These are phyloP conservation scores for Arachnopeziza araneosa DNA, from an alignment of 2,329 filamentous ascomycete genomes.

Conservation along the genomic window DNA sequence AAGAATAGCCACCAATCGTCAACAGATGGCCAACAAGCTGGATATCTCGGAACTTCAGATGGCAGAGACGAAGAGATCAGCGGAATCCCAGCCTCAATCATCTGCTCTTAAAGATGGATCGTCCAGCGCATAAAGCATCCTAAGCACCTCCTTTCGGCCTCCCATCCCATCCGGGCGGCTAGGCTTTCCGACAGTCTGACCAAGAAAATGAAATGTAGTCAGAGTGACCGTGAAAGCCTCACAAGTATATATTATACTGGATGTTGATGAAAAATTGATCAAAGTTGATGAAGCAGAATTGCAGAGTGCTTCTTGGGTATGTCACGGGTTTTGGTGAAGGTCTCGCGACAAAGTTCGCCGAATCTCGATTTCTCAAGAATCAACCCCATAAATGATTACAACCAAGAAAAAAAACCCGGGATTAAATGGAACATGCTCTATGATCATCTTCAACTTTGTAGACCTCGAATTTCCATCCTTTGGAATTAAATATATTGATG, in stretches of 20 bases:
- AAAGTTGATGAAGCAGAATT: background rate
- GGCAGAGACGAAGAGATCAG: background rate
- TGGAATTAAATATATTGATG: background rate
- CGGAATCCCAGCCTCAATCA: background rate
- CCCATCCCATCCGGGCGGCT: constrained; percentile 25
- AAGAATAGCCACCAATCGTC: background rate
- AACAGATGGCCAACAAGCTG: background rate
- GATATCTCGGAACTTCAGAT: constrained; percentile 6
- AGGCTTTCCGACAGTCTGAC: constrained; percentile 15
- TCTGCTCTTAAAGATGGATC: background rate
- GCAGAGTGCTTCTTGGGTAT: background rate
- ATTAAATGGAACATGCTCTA: background rate
- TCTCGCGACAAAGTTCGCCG: too few species aligned
- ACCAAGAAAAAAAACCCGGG: background rate
- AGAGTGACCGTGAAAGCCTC: background rate
- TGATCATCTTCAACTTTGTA: background rate
- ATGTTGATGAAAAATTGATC: background rate
- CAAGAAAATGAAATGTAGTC: background rate
- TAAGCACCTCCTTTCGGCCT: background rate
- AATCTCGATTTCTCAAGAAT: background rate
- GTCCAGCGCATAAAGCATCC: background rate
- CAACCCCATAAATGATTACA: background rate
- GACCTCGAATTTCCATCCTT: background rate
- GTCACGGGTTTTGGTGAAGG: background rate
- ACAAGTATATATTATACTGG: background rate